Evolutionary conservation across 2,329 filamentous ascomycete species (phyloP), one percentile per base, ranked within the genome.

Genomic region (Ceratocystiopsis minuta): DNA sequence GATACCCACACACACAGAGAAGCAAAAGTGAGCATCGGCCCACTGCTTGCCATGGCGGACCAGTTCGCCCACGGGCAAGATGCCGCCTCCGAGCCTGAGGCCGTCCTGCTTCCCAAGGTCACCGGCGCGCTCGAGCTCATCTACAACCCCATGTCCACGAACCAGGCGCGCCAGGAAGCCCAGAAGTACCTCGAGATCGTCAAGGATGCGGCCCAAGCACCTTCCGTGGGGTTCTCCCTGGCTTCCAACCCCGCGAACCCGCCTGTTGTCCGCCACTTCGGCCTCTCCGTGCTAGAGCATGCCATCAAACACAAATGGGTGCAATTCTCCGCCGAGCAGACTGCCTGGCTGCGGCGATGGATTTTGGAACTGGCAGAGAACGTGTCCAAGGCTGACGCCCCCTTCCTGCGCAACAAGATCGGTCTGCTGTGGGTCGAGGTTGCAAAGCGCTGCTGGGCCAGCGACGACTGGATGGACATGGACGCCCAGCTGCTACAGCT

Each of bases 391-490:
- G 70, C 76, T 16, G 88, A 96, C 55, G 83, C 85, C 3, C 59
- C 71, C 31, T 98, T 87, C 56, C 65, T 95, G 49, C 73, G 88
- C 51, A 96, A 93, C 67, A 98, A 98, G 63, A 79, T 90, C 32
- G 85, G 84, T 24, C 81, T 93, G 60, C 64, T 98, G 47, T 98
- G 90, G 90, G 83, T 87, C 9, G 90, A 96, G 59, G 68, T 94
- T 41, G 86, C 87, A 35, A 96, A 96, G 64, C 74, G 88, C 52
- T 82, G 76, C 55, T 98, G 90, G 90, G 84, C 72, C n/a, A 68
- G 75, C 31, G 24, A 28, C 6, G 81, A 90, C 47, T 98, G 92
- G 90, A 77, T 81, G 65, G 78, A 92, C 55, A 94, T 98, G 88
- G 92, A 98, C 57, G 64, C 76, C 48, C 69, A 82, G 54, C 69